Evolutionary conservation across 2,329 filamentous ascomycete genomes (phyloP).

Genomic region (Colletotrichum endophyticum): DNA sequence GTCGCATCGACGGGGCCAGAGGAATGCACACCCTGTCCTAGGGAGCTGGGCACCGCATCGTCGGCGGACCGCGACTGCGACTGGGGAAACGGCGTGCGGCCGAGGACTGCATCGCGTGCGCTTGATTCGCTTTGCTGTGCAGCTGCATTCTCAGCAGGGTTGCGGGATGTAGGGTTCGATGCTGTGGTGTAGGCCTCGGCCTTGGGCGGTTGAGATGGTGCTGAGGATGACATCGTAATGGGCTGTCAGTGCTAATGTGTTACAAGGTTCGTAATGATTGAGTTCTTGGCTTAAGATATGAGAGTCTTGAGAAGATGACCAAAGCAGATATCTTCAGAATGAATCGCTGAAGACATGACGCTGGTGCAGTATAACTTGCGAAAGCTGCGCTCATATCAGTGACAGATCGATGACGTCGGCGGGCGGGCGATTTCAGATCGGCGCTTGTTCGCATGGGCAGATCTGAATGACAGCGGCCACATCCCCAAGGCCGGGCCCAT

Average conservation of each 20-base stretch:
- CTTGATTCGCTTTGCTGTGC: neutral
- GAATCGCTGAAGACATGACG: neutral
- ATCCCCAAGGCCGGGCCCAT: neutral
- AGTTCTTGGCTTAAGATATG: neutral
- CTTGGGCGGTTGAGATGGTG: constrained; percentile 11
- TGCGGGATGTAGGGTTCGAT: neutral
- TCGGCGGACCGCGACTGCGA: neutral
- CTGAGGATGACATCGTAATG: neutral
- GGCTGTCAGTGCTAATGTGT: neutral
- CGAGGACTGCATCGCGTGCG: constrained; percentile 6
- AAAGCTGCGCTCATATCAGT: neutral
- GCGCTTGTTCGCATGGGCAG: neutral
- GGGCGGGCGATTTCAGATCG: constrained; percentile 8
- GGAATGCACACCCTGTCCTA: constrained; percentile 22
- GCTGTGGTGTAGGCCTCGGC: constrained; percentile 8
- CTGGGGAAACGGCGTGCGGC: constrained; percentile 11
- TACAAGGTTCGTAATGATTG: no score
- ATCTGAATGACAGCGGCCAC: neutral
- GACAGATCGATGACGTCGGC: constrained; percentile 22
- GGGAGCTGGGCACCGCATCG: constrained; percentile 22
- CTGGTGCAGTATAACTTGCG: neutral
- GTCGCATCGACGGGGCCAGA: constrained; percentile 22
- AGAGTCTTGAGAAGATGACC: fast-evolving
- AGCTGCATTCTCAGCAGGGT: neutral
- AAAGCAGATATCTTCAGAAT: neutral